Evolutionary conservation across 2,329 filamentous ascomycete genomes (phyloP).

Genomic region (Botrytis deweyae): DNA sequence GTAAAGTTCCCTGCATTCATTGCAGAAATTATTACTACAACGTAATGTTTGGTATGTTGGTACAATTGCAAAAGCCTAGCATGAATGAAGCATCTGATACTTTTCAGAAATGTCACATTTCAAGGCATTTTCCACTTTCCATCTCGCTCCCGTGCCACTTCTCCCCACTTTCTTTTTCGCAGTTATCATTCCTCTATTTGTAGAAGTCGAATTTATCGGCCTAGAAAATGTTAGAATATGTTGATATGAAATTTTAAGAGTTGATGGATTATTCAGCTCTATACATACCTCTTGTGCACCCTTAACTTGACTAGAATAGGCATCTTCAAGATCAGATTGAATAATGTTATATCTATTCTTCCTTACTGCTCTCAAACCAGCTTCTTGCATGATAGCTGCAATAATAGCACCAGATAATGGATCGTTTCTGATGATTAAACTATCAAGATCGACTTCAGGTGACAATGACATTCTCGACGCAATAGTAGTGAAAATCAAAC

Average conservation of each 20-base stretch:
- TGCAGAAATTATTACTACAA: conserved; percentile 17
- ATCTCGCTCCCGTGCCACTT: background rate
- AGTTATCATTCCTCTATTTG: conserved; percentile 53
- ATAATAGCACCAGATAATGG: conserved; percentile 94
- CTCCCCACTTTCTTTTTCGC: background rate
- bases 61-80: conserved; percentile 14
- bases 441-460: conserved; percentile 94
- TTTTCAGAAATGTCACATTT: conserved; percentile 12
- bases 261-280: conserved; percentile 42
- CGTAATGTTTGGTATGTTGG: conserved; percentile 19
- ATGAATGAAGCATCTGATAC: conserved; percentile 12
- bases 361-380: conserved; percentile 85
- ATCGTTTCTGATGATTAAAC: conserved; percentile 93
- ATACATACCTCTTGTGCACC: conserved; percentile 62
- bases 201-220: conserved; percentile 89
- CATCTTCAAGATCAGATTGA: conserved; percentile 92
- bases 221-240: conserved; percentile 40
- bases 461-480: conserved; percentile 95
- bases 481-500: conserved; percentile 97
- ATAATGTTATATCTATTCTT: conserved; percentile 99
- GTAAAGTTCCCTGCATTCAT: conserved; percentile 7
- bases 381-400: conserved; percentile 98
- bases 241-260: background rate
- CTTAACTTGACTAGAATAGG: conserved; percentile 97
- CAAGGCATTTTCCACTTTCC: conserved; percentile 7